Conservation (phyloP, 257 asterid genomes). For the Forsythia suspensa region DNA sequence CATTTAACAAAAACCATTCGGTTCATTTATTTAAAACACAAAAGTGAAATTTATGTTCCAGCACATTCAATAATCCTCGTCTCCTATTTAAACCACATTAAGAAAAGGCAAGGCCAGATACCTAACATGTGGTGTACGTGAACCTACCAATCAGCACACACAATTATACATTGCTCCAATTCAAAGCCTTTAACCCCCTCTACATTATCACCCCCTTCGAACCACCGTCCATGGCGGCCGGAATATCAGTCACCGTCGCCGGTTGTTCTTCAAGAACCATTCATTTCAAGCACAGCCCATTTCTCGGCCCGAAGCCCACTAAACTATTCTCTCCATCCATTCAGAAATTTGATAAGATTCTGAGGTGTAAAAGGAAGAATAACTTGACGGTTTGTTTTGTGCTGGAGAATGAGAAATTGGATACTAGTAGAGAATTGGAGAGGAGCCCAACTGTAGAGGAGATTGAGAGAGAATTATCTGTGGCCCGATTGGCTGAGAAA, state of each 20-base stretch:
- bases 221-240: slow-evolving; percentile 58
- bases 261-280: slow-evolving; percentile 17
- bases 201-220: not conserved
- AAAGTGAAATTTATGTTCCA: not conserved
- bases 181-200: not conserved
- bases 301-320: slow-evolving; percentile 32
- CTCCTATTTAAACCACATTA: slow-evolving; percentile 16
- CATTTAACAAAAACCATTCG: not conserved
- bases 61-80: not conserved
- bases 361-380: slow-evolving; percentile 26
- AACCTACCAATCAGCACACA: not conserved
- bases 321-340: slow-evolving; percentile 23
- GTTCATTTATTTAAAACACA: not conserved
- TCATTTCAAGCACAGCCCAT: slow-evolving; percentile 28
- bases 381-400: slow-evolving; percentile 41
- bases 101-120: not conserved
- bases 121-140: slow-evolving; percentile 29
- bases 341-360: slow-evolving; percentile 7
- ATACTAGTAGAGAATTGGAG: slow-evolving; percentile 16
- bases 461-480: slow-evolving; percentile 25
- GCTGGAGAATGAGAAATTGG: slow-evolving; percentile 35
- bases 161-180: not conserved
- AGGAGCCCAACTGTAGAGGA: slow-evolving; percentile 11
- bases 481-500: slow-evolving; percentile 31
- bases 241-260: slow-evolving; percentile 38